A percentile compares a stretch with the other conserved stretches of the same genome.
phyloP scores from a whole-genome alignment of 1,139 yeast species.

The Zygosaccharomyces sapae region DNA sequence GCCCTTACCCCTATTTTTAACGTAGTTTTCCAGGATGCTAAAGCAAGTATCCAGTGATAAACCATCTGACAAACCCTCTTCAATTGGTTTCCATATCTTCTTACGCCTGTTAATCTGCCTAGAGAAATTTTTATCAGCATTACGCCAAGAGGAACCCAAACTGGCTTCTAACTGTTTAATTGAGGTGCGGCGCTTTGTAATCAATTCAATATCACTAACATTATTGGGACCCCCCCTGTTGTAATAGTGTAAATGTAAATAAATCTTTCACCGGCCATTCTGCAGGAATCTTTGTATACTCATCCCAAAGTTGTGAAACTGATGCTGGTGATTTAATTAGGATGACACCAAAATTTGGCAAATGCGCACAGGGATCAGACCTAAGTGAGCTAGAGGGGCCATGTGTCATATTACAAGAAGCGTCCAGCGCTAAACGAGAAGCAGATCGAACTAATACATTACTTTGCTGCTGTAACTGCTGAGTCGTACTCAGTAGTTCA shows the following conservation, averaged over 20 bases:
- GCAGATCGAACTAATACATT: no score
- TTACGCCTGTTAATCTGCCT: slow-evolving; percentile 32
- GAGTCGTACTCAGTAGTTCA: not conserved
- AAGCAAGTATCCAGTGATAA: slow-evolving; percentile 25
- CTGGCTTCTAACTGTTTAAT: slow-evolving; percentile 25
- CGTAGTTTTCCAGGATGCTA: slow-evolving; percentile 23
- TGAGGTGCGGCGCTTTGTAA: slow-evolving; percentile 23
- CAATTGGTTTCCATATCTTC: slow-evolving; percentile 32
- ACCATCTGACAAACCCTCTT: slow-evolving; percentile 27
- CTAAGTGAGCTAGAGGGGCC: not conserved
- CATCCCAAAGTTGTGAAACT: slow-evolving; percentile 30
- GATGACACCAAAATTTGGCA: slow-evolving; percentile 31
- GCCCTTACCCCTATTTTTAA: slow-evolving; percentile 24
- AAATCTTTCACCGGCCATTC: slow-evolving; percentile 29
- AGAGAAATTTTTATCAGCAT: slow-evolving; percentile 30
- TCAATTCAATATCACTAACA: slow-evolving; percentile 14
- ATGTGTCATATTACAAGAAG: not conserved
- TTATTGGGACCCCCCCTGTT: slow-evolving; percentile 15
- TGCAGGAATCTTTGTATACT: slow-evolving; percentile 28
- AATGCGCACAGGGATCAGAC: slow-evolving; percentile 24
- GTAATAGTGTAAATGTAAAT: slow-evolving; percentile 18
- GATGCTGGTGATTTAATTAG: slow-evolving; percentile 30
- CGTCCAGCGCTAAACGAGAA: not conserved
- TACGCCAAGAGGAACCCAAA: slow-evolving; percentile 31
- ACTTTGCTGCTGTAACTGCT: not conserved